These are phyloP conservation scores for Noccaea bulbosa DNA, from an alignment of 345 rosid species.

Conservation along the genomic window DNA sequence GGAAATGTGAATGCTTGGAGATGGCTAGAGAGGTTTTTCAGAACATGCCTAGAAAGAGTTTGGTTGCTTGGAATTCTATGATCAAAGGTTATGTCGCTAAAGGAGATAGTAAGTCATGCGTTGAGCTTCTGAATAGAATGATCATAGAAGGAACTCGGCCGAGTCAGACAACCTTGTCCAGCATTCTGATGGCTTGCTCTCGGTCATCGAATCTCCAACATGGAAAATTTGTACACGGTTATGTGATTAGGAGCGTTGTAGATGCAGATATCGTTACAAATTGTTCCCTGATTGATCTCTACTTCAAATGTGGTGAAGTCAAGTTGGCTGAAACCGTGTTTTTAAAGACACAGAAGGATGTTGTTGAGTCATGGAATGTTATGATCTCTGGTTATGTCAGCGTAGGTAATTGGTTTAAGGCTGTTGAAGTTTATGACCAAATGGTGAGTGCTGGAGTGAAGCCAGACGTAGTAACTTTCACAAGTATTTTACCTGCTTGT, in stretches of 20 bases:
- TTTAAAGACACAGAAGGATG: constrained; percentile 38
- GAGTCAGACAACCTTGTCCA: constrained; percentile 60
- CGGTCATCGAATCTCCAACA: constrained; percentile 56
- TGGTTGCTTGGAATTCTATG: constrained; percentile 73
- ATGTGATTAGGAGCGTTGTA: constrained; percentile 49
- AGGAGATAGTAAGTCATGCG: constrained; percentile 59
- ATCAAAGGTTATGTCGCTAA: constrained; percentile 51
- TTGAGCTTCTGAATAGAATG: constrained; percentile 64
- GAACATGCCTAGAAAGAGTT: constrained; percentile 49
- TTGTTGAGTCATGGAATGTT: constrained; percentile 58
- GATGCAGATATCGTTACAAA: constrained; percentile 48
- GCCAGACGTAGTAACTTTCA: constrained; percentile 66
- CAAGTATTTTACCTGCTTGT: constrained; percentile 66
- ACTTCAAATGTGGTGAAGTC: constrained; percentile 65
- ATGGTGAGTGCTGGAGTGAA: constrained; percentile 54
- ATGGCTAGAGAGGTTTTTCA: constrained; percentile 61
- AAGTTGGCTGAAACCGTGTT: constrained; percentile 59
- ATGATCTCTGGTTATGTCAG: constrained; percentile 69
- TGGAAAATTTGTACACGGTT: constrained; percentile 65
- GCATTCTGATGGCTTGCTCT: constrained; percentile 61
- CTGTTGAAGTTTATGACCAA: constrained; percentile 50
- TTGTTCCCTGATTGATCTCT: constrained; percentile 60
- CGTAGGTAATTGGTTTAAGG: constrained; percentile 55
- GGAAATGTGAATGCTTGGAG: constrained; percentile 64
- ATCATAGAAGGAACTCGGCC: constrained; percentile 54